phyloP scores from a whole-genome alignment of 2,329 filamentous ascomycete genomes.

The Calonectria pseudoreteaudii region DNA sequence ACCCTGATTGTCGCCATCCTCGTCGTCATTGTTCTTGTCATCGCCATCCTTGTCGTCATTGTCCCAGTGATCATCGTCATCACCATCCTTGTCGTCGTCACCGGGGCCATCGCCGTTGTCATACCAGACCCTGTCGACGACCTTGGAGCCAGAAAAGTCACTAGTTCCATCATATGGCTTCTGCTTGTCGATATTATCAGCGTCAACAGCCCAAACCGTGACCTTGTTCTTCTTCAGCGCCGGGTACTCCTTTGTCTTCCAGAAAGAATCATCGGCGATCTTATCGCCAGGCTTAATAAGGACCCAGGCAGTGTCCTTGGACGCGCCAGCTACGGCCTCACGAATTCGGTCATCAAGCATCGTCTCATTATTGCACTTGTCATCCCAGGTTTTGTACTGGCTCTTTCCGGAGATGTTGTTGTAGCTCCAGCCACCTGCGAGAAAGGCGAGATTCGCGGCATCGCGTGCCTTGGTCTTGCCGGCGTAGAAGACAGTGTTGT shows the following conservation, averaged over 20 bases:
- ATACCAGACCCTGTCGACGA: not conserved
- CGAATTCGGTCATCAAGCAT: not conserved
- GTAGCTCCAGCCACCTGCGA: not conserved
- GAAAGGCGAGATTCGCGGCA: not conserved
- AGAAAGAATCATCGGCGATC: not conserved
- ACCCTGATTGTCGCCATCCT: not conserved
- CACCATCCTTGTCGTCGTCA: not conserved
- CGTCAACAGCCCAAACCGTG: not conserved
- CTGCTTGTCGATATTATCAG: not conserved
- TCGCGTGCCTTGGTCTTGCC: not conserved
- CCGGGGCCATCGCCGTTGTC: not conserved
- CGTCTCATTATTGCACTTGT: not conserved
- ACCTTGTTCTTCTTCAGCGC: slow-evolving; percentile 8
- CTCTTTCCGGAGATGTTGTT: not conserved
- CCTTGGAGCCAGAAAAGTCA: not conserved
- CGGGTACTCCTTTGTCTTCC: slow-evolving; percentile 1
- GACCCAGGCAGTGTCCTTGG: not conserved
- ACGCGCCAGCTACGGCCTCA: not conserved
- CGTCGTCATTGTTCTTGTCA: not conserved
- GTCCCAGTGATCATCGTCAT: not conserved
- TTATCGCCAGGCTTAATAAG: not conserved
- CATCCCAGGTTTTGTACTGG: not conserved
- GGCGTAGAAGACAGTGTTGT: not conserved
- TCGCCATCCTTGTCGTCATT: not conserved
- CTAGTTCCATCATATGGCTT: not conserved